These are phyloP conservation scores for Flaveria linearis DNA, from an alignment of 129 eudicot species.

Conservation along the genomic window DNA sequence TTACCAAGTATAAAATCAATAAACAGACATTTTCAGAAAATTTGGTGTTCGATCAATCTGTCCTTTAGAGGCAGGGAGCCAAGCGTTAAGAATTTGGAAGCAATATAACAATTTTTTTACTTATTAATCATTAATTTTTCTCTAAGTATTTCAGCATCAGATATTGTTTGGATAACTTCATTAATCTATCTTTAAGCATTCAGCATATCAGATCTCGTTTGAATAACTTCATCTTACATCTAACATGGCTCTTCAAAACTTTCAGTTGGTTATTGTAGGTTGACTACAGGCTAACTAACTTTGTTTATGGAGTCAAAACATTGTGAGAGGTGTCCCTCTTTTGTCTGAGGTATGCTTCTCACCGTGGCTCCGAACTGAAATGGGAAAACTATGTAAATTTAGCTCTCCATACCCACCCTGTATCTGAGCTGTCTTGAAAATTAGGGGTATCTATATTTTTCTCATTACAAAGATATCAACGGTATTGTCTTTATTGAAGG, in stretches of 20 bases:
- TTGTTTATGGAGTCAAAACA: constrained; percentile 56
- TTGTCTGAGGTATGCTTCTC: constrained; percentile 84
- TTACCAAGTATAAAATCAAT: neutral
- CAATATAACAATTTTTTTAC: constrained; percentile 22
- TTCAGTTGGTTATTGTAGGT: constrained; percentile 66
- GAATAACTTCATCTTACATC: constrained; percentile 34
- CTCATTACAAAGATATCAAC: neutral
- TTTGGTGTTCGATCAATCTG: constrained; percentile 42
- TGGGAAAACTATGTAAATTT: constrained; percentile 4
- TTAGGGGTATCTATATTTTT: neutral
- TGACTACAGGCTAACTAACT: constrained; percentile 57
- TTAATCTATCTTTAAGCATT: neutral
- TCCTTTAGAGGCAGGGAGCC: constrained; percentile 58
- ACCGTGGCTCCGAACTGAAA: constrained; percentile 44
- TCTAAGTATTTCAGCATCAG: constrained; percentile 25
- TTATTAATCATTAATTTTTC: constrained; percentile 21
- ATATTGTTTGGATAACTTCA: constrained; percentile 34
- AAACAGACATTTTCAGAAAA: constrained; percentile 13
- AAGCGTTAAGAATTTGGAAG: constrained; percentile 39
- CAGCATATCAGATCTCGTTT: constrained; percentile 29
- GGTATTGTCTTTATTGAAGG: constrained; percentile 5
- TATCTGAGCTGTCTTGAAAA: constrained; percentile 20
- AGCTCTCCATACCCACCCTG: constrained; percentile 8
- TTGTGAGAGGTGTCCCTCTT: constrained; percentile 68
- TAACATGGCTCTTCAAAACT: constrained; percentile 51